Conservation (phyloP, 2,329 filamentous ascomycete genomes). For the Pseudocercospora ulei region DNA sequence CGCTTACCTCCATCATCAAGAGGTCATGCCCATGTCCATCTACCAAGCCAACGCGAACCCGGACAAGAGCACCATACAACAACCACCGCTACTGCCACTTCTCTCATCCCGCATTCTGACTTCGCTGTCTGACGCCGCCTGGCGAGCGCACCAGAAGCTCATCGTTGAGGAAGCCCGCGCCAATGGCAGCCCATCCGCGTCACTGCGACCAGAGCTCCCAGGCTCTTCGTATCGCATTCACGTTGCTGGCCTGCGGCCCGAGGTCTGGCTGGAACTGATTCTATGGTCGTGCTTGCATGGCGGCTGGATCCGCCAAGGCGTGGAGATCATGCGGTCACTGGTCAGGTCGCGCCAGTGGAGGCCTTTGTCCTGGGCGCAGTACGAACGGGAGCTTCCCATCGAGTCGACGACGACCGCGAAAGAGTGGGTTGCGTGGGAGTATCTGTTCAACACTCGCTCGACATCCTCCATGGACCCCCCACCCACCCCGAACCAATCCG, state of each 20-base stretch:
- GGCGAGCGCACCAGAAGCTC: constrained; percentile 40
- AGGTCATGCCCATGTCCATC: constrained; percentile 41
- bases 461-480: constrained; percentile 20
- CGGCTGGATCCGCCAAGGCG: constrained; percentile 40
- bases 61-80: constrained; percentile 36
- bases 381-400: constrained; percentile 30
- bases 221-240: constrained; percentile 38
- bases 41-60: constrained; percentile 36
- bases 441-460: constrained; percentile 27
- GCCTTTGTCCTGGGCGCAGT: constrained; percentile 38
- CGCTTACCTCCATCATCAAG: constrained; percentile 41
- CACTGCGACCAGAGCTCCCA: constrained; percentile 39
- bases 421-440: constrained; percentile 30
- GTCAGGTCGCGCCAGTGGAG: constrained; percentile 25
- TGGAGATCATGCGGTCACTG: constrained; percentile 33
- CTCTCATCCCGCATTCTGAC: constrained; percentile 43
- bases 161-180: constrained; percentile 27
- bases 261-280: constrained; percentile 46
- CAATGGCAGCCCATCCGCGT: constrained; percentile 34
- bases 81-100: constrained; percentile 43
- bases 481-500: constrained; percentile 17
- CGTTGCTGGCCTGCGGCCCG: constrained; percentile 37
- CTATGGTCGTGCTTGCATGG: constrained; percentile 45
- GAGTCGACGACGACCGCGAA: constrained; percentile 22
- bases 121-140: constrained; percentile 44